Evolutionary conservation across 2,329 filamentous ascomycete genomes (phyloP).

Genomic region (Penicillium sp.): DNA sequence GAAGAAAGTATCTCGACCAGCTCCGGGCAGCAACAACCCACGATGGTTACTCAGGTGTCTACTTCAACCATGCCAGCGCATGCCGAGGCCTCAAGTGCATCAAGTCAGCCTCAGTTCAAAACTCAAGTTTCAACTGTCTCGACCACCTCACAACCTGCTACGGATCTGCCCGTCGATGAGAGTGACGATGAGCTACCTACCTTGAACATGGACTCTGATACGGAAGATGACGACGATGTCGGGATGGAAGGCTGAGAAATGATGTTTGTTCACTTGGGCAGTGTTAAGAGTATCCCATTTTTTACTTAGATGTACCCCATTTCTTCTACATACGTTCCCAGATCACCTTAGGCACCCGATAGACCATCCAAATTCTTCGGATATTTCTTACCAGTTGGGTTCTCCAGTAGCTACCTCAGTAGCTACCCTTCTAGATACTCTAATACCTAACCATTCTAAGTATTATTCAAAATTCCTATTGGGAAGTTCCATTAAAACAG

Average conservation of each 20-base stretch:
- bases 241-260: conserved; percentile 26
- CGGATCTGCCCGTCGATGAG: conserved; percentile 39
- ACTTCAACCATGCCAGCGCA: conserved; percentile 15
- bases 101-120: conserved; percentile 10
- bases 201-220: conserved; percentile 53
- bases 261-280: conserved; percentile 1
- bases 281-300: too few species aligned
- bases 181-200: conserved; percentile 56
- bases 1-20: conserved; percentile 22
- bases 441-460: too few species aligned
- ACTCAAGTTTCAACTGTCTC: conserved; percentile 14
- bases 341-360: too few species aligned
- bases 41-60: neutral
- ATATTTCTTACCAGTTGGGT: too few species aligned
- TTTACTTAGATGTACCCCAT: too few species aligned
- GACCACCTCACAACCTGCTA: conserved; percentile 10
- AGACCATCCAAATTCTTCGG: too few species aligned
- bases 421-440: too few species aligned
- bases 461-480: too few species aligned
- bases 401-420: too few species aligned
- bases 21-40: conserved; percentile 2
- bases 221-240: conserved; percentile 45
- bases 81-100: conserved; percentile 14
- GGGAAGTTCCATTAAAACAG: too few species aligned
- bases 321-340: too few species aligned